A percentile compares a stretch with the other conserved stretches of the same genome.
phyloP scores from a whole-genome alignment of 2,329 filamentous ascomycete species.

The Apiospora pterosperma region DNA sequence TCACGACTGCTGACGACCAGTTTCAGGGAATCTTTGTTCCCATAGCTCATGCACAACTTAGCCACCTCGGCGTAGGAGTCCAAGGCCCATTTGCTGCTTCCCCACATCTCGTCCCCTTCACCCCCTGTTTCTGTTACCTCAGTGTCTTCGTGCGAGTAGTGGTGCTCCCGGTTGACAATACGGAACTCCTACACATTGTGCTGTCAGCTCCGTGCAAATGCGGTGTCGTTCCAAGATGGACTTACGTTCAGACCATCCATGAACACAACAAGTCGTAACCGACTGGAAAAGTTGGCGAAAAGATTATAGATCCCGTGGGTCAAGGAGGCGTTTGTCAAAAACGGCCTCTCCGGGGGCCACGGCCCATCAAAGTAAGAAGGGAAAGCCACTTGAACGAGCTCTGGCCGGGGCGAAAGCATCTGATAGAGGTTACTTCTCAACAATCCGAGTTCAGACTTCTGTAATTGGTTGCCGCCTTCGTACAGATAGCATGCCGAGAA shows the following conservation, averaged over 20 bases:
- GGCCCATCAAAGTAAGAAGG: constrained; percentile 21
- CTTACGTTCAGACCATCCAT: constrained; percentile 25
- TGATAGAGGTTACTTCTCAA: constrained; percentile 7
- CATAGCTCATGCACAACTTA: constrained; percentile 24
- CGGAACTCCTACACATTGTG: constrained; percentile 20
- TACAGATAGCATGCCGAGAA: constrained; percentile 4
- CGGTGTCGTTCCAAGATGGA: neutral
- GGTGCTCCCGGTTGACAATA: constrained; percentile 28
- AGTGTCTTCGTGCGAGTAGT: constrained; percentile 24
- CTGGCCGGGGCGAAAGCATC: constrained; percentile 6
- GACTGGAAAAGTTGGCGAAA: constrained; percentile 26
- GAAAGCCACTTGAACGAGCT: constrained; percentile 9
- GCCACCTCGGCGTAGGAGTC: constrained; percentile 25
- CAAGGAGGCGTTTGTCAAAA: constrained; percentile 21
- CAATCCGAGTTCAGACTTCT: constrained; percentile 8
- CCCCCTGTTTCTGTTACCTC: constrained; percentile 24
- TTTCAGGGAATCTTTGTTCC: constrained; percentile 20
- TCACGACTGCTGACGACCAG: constrained; percentile 6
- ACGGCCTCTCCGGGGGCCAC: constrained; percentile 26
- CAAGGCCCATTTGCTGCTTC: constrained; percentile 26
- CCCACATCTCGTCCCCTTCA: constrained; percentile 25
- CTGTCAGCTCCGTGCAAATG: neutral
- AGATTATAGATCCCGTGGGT: constrained; percentile 27
- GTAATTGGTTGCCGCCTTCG: constrained; percentile 9
- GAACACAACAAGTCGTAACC: constrained; percentile 22